Evolutionary conservation across 495 filamentous ascomycete genomes (phyloP), one percentile per base, ranked within the genome.

Genomic region (Tuber aestivum): DNA sequence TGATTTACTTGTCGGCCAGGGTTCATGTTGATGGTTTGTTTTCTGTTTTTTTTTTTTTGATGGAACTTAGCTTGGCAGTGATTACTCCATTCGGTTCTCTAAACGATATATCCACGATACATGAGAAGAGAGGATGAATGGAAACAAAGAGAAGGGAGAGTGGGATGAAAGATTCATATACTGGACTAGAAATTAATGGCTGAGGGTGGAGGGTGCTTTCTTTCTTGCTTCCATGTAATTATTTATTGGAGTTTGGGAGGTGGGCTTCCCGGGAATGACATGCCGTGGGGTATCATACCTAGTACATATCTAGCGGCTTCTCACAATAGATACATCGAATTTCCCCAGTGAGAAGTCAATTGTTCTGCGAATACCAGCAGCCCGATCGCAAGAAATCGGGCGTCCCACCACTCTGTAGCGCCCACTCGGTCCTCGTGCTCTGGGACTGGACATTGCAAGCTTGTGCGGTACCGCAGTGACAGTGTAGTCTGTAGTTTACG

Each of bases 1-100:
- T 27, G 70, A 77, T 38, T n/a, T 78, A 37, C 75, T 78, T 41
- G 21, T 44, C 5, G 56, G 27, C 14, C 32, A 32, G 56, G 56
- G 56, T 35, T 65, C 20, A 35, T 65, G 14, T 35, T 65, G 56
- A 65, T 65, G 56, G 56, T 32, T 65, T 35, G 5, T 65, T 35
- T 65, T 35, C 27, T n/a, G 18, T 35, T 65, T 18, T 65, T 35
- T 27, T 10, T 27, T 27, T 65, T 7, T 65, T 65, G 27, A 27
- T 20, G 56, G 27, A 65, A 27, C 32, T 27, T 65, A 32, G 56
- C 14, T 20, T 65, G 27, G 56, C 27, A 32, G 50, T 61, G 56
- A 27, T 35, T 65, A 65, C 56, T 65, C 32, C 32, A 12, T 27
- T 18, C 56, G 56, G 56, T 65, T 65, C 35, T 35, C 16, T 12